Conservation (phyloP, 1,284 basidiomycete species). For the Rhodotorula sp. region DNA sequence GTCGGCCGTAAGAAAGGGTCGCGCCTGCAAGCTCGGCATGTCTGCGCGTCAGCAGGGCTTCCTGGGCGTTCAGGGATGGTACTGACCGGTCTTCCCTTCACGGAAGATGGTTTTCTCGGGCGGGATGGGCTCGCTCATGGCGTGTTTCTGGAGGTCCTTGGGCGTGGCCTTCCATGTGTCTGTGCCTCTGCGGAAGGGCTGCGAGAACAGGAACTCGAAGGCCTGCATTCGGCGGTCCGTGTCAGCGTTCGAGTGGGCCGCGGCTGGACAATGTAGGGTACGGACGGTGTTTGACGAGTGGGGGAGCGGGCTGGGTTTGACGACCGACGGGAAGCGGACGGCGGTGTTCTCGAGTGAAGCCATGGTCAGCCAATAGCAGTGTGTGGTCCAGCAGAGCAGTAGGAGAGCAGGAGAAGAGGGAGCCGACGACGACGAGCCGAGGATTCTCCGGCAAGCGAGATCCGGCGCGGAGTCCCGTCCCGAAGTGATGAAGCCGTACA, state of each 20-base stretch:
- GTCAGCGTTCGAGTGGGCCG: background rate
- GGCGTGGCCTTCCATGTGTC: slow-evolving; percentile 22
- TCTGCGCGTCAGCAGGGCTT: background rate
- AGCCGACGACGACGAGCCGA: background rate
- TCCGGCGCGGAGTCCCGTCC: background rate
- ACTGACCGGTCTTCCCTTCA: slow-evolving; percentile 34
- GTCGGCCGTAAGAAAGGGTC: slow-evolving; percentile 28
- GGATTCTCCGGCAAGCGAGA: background rate
- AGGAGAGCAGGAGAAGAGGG: background rate
- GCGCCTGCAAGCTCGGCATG: slow-evolving; percentile 11
- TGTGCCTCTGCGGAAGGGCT: slow-evolving; percentile 35
- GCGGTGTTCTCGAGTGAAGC: slow-evolving; percentile 19
- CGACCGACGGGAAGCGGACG: slow-evolving; percentile 18
- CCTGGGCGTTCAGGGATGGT: too few relatives aligned
- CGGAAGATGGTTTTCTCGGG: slow-evolving; percentile 30
- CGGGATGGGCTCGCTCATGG: slow-evolving; percentile 21
- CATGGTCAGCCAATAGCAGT: background rate
- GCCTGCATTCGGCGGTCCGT: background rate
- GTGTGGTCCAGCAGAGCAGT: background rate
- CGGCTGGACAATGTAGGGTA: background rate
- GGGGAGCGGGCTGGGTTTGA: slow-evolving; percentile 7
- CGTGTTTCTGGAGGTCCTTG: slow-evolving; percentile 22
- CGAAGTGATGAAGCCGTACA: background rate
- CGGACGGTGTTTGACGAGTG: slow-evolving; percentile 25
- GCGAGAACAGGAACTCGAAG: slow-evolving; percentile 38